Evolutionary conservation across 345 rosid species (phyloP).

Genomic region (Acer negundo): DNA sequence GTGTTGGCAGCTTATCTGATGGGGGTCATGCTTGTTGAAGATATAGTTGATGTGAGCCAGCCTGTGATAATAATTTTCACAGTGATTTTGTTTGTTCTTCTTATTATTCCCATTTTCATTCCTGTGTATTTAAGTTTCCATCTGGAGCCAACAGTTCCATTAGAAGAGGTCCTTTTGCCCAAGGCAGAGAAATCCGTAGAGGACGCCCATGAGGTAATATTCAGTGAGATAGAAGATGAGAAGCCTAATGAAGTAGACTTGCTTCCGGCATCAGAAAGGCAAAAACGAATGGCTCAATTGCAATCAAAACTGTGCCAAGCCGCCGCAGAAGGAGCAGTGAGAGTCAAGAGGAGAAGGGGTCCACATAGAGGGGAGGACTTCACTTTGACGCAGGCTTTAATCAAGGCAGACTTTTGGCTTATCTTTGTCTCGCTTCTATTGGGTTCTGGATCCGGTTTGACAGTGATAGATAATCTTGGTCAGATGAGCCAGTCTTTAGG

Average conservation of each 20-base stretch:
- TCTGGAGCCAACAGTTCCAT: constrained; percentile 39
- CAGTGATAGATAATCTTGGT: constrained; percentile 95
- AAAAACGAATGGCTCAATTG: constrained; percentile 77
- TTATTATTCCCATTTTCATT: constrained; percentile 65
- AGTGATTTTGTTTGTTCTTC: constrained; percentile 57
- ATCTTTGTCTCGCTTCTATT: constrained; percentile 82
- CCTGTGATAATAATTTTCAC: constrained; percentile 51
- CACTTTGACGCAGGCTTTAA: constrained; percentile 81
- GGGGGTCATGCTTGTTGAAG: constrained; percentile 92
- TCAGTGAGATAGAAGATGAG: constrained; percentile 96
- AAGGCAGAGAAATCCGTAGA: constrained; percentile 41
- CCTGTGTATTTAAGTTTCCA: constrained; percentile 61
- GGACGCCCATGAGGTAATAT: constrained; percentile 52
- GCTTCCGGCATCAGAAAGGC: constrained; percentile 87
- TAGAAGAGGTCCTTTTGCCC: constrained; percentile 63
- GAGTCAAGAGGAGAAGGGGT: constrained; percentile 78
- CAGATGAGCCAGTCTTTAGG: constrained; percentile 97
- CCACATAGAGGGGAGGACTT: constrained; percentile 95
- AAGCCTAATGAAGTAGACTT: constrained; percentile 82
- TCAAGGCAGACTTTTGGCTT: constrained; percentile 95
- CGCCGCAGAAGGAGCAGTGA: constrained; percentile 92
- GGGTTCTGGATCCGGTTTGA: constrained; percentile 96
- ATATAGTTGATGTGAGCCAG: constrained; percentile 60
- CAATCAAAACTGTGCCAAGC: constrained; percentile 79
- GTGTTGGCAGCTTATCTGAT: constrained; percentile 83